Conservation (phyloP, 148 eudicot species). For the Silene latifolia region DNA sequence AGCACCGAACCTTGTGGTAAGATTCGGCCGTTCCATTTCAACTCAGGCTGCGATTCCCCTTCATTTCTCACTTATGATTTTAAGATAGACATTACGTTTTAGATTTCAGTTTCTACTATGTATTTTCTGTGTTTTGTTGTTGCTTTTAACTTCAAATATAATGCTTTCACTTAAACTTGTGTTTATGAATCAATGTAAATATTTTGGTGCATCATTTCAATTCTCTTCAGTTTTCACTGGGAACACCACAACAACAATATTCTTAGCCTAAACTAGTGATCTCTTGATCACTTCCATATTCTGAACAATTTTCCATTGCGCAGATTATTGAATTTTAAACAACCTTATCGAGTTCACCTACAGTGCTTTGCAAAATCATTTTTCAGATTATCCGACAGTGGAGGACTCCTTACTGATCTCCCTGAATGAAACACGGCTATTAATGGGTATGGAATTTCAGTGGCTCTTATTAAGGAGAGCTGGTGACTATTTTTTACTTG, state of each 20-base stretch:
- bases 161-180: not conserved
- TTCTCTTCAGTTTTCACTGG: not conserved
- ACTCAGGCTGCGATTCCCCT: not conserved
- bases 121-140: not conserved
- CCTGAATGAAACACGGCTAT: slow-evolving; percentile 52
- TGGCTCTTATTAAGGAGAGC: slow-evolving; percentile 58
- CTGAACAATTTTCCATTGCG: slow-evolving; percentile 25
- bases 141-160: not conserved
- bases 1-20: not conserved
- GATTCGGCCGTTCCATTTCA: not conserved
- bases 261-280: not conserved
- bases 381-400: slow-evolving; percentile 36
- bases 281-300: not conserved
- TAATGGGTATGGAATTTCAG: slow-evolving; percentile 50
- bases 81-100: not conserved
- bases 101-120: not conserved
- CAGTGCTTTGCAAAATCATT: slow-evolving; percentile 67
- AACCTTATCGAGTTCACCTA: slow-evolving; percentile 42
- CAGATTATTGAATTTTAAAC: slow-evolving; percentile 49
- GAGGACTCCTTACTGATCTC: slow-evolving; percentile 49
- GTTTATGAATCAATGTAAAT: not conserved
- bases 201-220: not conserved
- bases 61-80: not conserved
- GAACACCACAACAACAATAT: not conserved
- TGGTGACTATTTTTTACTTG: slow-evolving; percentile 80